A percentile compares a stretch with the other conserved stretches of the same genome.
These are phyloP conservation scores for Hypoxylon fuscum DNA, from an alignment of 495 filamentous ascomycete species.

Conservation along the genomic window DNA sequence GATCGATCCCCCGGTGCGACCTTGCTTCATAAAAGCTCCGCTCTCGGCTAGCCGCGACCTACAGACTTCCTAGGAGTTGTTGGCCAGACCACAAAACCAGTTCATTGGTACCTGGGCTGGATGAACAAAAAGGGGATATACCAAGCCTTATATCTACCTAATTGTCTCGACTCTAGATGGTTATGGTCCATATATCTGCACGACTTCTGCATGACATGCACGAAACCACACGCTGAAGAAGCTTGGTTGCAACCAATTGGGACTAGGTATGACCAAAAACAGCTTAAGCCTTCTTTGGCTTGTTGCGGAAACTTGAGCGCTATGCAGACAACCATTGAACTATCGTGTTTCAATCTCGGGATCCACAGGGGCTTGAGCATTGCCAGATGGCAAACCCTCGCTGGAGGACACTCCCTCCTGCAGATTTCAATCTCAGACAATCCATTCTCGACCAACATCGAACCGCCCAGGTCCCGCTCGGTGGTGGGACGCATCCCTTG, in stretches of 20 bases:
- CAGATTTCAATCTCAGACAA: conserved; percentile 43
- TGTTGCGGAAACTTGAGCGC: conserved; percentile 34
- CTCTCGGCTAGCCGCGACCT: conserved; percentile 34
- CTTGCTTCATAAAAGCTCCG: conserved; percentile 33
- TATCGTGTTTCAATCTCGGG: conserved; percentile 43
- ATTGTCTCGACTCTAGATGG: conserved; percentile 32
- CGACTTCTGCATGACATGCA: conserved; percentile 43
- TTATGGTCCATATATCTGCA: conserved; percentile 33
- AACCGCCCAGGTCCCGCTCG: conserved; percentile 40
- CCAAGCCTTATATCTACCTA: conserved; percentile 41
- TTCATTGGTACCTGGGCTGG: conserved; percentile 31
- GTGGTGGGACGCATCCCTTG: conserved; percentile 36
- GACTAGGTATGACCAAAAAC: conserved; percentile 30
- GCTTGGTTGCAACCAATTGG: conserved; percentile 35
- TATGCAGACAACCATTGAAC: conserved; percentile 43
- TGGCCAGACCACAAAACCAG: conserved; percentile 6
- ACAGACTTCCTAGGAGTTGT: conserved; percentile 9
- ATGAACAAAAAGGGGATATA: conserved; percentile 36
- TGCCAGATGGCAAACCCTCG: conserved; percentile 60
- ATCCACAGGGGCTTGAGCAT: conserved; percentile 47
- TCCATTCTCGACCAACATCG: conserved; percentile 40
- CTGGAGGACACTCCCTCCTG: conserved; percentile 50
- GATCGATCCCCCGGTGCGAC: conserved; percentile 39
- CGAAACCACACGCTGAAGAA: conserved; percentile 33
- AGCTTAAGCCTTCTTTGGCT: conserved; percentile 37